These are phyloP conservation scores for Psilocybe mexicana DNA, from an alignment of 1,284 basidiomycete genomes.

Conservation along the genomic window DNA sequence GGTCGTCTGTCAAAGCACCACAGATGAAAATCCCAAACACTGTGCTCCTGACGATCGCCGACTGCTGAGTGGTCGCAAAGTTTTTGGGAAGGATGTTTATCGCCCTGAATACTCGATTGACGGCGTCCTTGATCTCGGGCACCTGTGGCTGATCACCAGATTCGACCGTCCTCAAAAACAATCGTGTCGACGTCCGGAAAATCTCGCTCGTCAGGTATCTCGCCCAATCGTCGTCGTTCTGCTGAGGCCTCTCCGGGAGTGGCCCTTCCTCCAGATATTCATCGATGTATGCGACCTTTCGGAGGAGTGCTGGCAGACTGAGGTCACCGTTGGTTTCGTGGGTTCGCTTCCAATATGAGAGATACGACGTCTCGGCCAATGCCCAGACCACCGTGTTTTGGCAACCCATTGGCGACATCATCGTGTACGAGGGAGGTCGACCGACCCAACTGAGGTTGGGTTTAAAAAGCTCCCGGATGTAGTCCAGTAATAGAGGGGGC, in stretches of 20 bases:
- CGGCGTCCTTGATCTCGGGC: constrained; percentile 56
- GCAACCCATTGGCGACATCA: constrained; percentile 85
- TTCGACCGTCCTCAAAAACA: constrained; percentile 73
- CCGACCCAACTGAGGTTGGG: constrained; percentile 40
- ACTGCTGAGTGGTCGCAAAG: constrained; percentile 24
- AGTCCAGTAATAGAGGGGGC: constrained; percentile 55
- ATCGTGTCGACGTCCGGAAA: constrained; percentile 70
- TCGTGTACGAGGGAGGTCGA: constrained; percentile 43
- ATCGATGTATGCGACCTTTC: constrained; percentile 56
- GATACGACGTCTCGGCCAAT: constrained; percentile 68
- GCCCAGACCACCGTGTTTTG: constrained; percentile 77
- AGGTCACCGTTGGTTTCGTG: constrained; percentile 43
- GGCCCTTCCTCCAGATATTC: constrained; percentile 32
- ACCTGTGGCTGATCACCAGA: constrained; percentile 66
- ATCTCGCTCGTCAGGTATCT: constrained; percentile 64
- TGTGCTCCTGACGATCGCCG: constrained; percentile 70
- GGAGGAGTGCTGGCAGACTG: constrained; percentile 58
- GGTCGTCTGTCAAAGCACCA: constrained; percentile 64
- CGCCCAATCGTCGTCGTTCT: constrained; percentile 30
- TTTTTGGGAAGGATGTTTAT: constrained; percentile 33
- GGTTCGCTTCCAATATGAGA: constrained; percentile 64
- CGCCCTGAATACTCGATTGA: constrained; percentile 54
- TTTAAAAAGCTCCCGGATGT: constrained; percentile 59
- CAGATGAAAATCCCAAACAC: constrained; percentile 76
- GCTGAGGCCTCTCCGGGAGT: constrained; percentile 16